Evolutionary conservation across 2,329 filamentous ascomycete species (phyloP).

Genomic region (Xylariaceae sp.): DNA sequence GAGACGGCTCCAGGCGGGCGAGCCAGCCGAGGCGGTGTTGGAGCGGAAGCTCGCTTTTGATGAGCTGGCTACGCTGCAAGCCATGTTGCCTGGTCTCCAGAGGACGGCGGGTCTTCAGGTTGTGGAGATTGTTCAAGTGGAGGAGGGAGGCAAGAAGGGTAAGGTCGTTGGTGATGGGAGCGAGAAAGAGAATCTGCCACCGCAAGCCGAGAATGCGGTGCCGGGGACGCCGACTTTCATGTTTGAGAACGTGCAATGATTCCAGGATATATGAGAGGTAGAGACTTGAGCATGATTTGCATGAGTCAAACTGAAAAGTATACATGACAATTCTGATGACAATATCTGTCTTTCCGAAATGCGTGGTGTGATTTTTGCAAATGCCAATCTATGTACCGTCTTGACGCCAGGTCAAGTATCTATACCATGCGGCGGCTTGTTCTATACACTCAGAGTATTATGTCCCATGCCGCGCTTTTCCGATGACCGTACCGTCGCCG

Average conservation of each 20-base stretch:
- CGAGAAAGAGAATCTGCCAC: neutral
- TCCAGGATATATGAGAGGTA: neutral
- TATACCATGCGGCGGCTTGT: too few relatives aligned
- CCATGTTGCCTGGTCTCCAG: constrained; percentile 78
- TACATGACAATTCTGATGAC: too few relatives aligned
- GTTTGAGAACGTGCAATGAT: constrained; percentile 68
- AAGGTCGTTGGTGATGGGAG: constrained; percentile 37
- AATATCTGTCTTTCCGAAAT: too few relatives aligned
- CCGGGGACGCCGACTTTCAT: constrained; percentile 78
- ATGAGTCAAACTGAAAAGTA: too few relatives aligned
- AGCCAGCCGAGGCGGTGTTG: constrained; percentile 65
- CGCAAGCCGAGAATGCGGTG: constrained; percentile 52
- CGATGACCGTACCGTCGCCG: too few relatives aligned
- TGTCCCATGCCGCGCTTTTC: too few relatives aligned
- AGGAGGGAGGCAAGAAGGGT: constrained; percentile 46
- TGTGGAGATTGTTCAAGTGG: constrained; percentile 27
- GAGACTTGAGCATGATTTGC: too few relatives aligned
- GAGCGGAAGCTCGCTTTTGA: constrained; percentile 84
- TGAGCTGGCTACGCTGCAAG: constrained; percentile 68
- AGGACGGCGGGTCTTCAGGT: constrained; percentile 52
- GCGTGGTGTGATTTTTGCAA: too few relatives aligned
- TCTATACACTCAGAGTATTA: too few relatives aligned
- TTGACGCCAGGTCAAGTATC: too few relatives aligned
- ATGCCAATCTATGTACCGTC: too few relatives aligned
- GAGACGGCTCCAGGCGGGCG: constrained; percentile 70